Base-by-base conservation (phyloP, 768 basidiomycete species). In the Mycena vulgaris region DNA sequence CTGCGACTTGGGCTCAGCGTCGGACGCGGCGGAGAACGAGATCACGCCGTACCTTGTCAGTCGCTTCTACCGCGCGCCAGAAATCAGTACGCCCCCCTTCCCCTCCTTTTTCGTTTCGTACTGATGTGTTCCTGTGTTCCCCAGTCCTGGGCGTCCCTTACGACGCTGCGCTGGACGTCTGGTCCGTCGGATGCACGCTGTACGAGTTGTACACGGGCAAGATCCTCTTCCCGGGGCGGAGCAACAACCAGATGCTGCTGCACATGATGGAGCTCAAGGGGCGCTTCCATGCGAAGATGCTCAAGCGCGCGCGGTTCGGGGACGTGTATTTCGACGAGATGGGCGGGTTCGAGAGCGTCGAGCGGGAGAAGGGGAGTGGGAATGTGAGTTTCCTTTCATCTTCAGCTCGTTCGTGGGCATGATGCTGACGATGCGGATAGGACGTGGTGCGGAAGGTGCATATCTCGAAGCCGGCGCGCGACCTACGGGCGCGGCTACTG, bases 211-310 rank as follows among this genome's bases (percentile, higher is more conserved):
- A 96, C 82, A 96, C 96, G 2, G 96, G 95, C 79, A 98, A 98
- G 84, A 99, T 99, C 64, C 90, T 99, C 45, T 95, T 99, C 80
- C 98, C 98, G 0, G 97, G 97, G 16, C 90, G 95, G 42, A 95
- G 95, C 21, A 99, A 99, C 81, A 98, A 98, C 77, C 97, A 99
- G 77, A 99, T 99, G 97, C 85, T 99, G 23, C 86, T 96, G 63
- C 89, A 95, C 65, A 98, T 98, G 94, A 98, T 98, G 96, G 97
- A 99, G 80, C 86, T 98, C 66, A 97, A 95, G 80, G 97, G 98
- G 39, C 88, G 96, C 56, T 94, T 99, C 83, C 97, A 95, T 77
- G 87, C 89, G 72, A 96, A 95, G 82, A 91, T 95, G 90, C 93
- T 99, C 80, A 98, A 97, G 83, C 95, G 93, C 78, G 94, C 94